Percentiles rank a stretch among this genome's conserved stretches.
Evolutionary conservation across 371 early-diverging fungal species (phyloP).

Genomic region (Cokeromyces recurvatus): DNA sequence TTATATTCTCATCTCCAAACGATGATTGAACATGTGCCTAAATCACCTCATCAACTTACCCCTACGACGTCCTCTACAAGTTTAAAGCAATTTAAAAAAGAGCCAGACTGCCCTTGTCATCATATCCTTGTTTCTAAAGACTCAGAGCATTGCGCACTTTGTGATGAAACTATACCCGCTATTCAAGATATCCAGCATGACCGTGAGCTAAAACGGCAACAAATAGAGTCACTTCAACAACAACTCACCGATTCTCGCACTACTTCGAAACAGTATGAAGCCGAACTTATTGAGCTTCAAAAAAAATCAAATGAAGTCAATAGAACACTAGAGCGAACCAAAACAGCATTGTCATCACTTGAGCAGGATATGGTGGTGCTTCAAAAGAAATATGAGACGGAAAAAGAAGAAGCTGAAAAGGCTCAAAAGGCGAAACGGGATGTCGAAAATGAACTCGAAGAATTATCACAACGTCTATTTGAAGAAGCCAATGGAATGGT

Average conservation of each 20-base stretch:
- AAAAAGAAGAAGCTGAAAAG: constrained; percentile 75
- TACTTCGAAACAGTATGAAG: constrained; percentile 7
- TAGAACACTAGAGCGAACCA: constrained; percentile 24
- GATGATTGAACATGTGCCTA: constrained; percentile 45
- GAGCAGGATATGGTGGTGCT: constrained; percentile 38
- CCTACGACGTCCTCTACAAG: constrained; percentile 1
- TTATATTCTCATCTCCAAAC: constrained; percentile 50
- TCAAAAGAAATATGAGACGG: constrained; percentile 55
- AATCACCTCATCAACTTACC: constrained; percentile 9
- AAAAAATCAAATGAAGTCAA: constrained; percentile 27
- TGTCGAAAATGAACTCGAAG: constrained; percentile 85
- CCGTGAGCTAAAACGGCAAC: constrained; percentile 19
- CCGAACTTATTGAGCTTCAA: constrained; percentile 23
- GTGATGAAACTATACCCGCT: constrained; percentile 43
- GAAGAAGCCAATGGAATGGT: constrained; percentile 91
- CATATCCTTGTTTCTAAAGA: constrained; percentile 26
- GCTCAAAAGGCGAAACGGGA: constrained; percentile 71
- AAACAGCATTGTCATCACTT: constrained; percentile 26
- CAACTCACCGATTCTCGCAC: constrained; percentile 19
- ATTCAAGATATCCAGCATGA: constrained; percentile 36
- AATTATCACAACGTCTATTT: constrained; percentile 77
- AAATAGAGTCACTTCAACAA: constrained; percentile 23
- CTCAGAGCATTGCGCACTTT: constrained; percentile 37
- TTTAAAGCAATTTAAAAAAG: constrained; percentile 1
- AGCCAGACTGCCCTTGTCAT: constrained; percentile 33